Conservation (phyloP, 192 early-diverging fungal species). For the Coemansia sp. region DNA sequence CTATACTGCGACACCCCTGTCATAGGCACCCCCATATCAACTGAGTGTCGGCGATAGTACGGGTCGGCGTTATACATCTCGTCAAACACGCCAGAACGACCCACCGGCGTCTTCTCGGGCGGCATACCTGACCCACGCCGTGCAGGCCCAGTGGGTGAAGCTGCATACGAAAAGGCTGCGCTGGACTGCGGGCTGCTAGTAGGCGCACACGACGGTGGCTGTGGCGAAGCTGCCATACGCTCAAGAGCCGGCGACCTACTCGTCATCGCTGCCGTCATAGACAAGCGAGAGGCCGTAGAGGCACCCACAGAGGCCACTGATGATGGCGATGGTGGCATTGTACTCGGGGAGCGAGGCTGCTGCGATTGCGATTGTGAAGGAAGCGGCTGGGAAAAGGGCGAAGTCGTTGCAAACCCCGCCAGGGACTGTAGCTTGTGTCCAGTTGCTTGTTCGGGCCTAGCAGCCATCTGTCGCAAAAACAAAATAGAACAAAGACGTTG, state of each 20-base stretch:
- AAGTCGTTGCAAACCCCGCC: slow-evolving; percentile 18
- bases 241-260: not conserved
- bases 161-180: not conserved
- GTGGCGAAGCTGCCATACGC: not conserved
- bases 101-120: slow-evolving; percentile 43
- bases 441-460: slow-evolving; percentile 34
- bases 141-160: not conserved
- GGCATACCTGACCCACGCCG: slow-evolving; percentile 8
- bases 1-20: slow-evolving; percentile 11
- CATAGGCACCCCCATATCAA: slow-evolving; percentile 40
- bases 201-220: not conserved
- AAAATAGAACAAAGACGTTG: slow-evolving; percentile 4
- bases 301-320: not conserved
- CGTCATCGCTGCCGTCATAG: not conserved
- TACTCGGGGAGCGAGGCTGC: slow-evolving; percentile 4
- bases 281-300: not conserved
- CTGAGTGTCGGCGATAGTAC: slow-evolving; percentile 43
- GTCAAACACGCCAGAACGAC: slow-evolving; percentile 41
- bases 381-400: slow-evolving; percentile 50
- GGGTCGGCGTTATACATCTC: slow-evolving; percentile 23
- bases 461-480: slow-evolving; percentile 11
- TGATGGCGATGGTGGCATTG: not conserved
- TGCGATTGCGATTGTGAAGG: not conserved
- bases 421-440: slow-evolving; percentile 36
- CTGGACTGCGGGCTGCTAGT: not conserved